Base-by-base conservation (phyloP, 805 yeast species). In the Candida krabiensis region DNA sequence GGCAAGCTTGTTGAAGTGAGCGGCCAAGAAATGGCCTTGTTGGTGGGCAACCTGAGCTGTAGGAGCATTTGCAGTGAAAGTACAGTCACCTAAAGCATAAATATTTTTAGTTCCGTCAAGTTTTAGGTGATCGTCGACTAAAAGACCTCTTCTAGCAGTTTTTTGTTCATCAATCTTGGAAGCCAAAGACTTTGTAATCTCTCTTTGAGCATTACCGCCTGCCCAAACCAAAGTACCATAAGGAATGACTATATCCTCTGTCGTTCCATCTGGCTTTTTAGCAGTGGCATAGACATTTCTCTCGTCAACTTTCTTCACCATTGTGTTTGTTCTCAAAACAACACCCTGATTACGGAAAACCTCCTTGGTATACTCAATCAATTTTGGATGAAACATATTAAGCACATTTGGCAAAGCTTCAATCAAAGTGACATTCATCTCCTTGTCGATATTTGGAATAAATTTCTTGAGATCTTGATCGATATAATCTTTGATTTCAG, bases 21-120 rank as follows among this genome's bases (percentile, higher is more conserved):
- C 69, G 37, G 90, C 90, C 52, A 89, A 75, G 65, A 77, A 90
- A 43, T 73, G 73, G 57, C 96, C 96, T 66, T 89, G 89, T 71
- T 89, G 97, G 69, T 87, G 82, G 26, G 97, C 97, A 37, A 88
- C 96, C 73, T 89, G 97, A 21, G 97, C 97, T 44, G 97, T 89
- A 49, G 96, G 96, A 37, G 96, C 90, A 53, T 77, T 80, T 63
- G 87, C 87, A 52, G 91, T 85, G 65, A 83, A 79, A 24, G 96
- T 86, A 69, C 96, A 88, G 70, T 89, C 97, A 58, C 97, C 97
- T 42, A 89, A 69, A 39, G 95, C 96, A 66, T 75, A 90, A 53
- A 90, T 80, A 25, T 68, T 63, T 56, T 83, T 83, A 28, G 86
- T 73, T 55, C 97, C 97, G 56, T 85, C 80, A 23, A 90, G 81